phyloP scores from a whole-genome alignment of 805 yeast species.

The Pichia occidentalis region DNA sequence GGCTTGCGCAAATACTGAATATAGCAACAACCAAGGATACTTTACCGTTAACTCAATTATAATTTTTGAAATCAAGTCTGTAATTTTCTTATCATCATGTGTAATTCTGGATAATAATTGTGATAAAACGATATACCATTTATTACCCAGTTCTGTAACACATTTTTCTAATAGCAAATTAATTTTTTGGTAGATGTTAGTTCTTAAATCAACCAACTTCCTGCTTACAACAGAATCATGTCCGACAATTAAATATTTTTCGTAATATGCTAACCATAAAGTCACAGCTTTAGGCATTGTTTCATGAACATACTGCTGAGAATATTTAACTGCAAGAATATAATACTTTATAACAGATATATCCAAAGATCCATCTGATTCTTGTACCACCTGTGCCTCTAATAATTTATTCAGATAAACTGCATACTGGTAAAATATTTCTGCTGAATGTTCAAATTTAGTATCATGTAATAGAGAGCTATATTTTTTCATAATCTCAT shows the following conservation, averaged over 20 bases:
- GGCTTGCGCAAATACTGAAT: conserved; percentile 70
- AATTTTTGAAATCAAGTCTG: conserved; percentile 49
- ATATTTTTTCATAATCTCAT: conserved; percentile 66
- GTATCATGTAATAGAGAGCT: conserved; percentile 41
- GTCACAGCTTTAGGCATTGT: conserved; percentile 86
- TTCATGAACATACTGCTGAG: conserved; percentile 50
- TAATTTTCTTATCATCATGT: conserved; percentile 53
- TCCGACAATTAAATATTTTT: conserved; percentile 20
- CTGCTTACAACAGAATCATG: background rate
- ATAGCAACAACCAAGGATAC: conserved; percentile 81
- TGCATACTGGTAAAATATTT: conserved; percentile 72
- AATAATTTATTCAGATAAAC: conserved; percentile 69
- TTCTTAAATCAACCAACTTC: conserved; percentile 4
- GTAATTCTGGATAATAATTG: conserved; percentile 77
- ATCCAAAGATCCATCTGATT: conserved; percentile 46
- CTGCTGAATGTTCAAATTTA: conserved; percentile 45
- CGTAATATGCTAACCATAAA: conserved; percentile 79
- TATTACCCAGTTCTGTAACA: conserved; percentile 26
- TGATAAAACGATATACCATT: conserved; percentile 81
- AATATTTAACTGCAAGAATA: conserved; percentile 51
- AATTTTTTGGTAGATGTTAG: conserved; percentile 9
- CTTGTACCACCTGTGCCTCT: conserved; percentile 46
- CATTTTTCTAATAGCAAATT: conserved; percentile 17
- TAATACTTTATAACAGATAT: conserved; percentile 49
- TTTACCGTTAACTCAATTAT: conserved; percentile 48